Evolutionary conservation across 2,329 filamentous ascomycete genomes (phyloP), one percentile per base, ranked within the genome.

Genomic region (Trichoderma gracile): DNA sequence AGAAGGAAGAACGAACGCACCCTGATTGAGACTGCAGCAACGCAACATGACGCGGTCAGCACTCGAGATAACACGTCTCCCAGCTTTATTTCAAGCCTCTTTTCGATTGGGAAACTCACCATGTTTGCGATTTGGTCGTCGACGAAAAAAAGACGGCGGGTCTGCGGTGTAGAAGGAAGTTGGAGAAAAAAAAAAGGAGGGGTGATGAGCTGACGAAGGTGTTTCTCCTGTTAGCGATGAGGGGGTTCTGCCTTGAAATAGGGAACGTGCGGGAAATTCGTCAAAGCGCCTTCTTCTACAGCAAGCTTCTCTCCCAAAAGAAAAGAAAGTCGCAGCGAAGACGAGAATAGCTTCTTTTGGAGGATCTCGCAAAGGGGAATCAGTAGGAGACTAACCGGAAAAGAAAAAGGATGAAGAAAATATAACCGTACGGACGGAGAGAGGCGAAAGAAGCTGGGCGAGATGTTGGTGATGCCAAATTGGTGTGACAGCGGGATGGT

Each of bases 1-100:
- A 33, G 30, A 10, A 10, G 30, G 10, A 10, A 81, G 71, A 69
- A 65, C 65, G 40, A 67, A 86, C 84, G 77, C 81, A 89, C 86
- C 86, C 86, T 78, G 86, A 88, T 84, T 87, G 84, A 87, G 86
- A 88, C 86, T 89, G 66, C 19, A 66, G 57, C 19, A 54, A 23
- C 17, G 52, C 49, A 38, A 30, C 33, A 38, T n/a, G 1, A 38
- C 49, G 47, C 49, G 40, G 59, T 62, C 49, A 62, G 59, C 33
- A 54, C 40, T 19, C 2, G 10, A 12, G 45, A 57, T 30, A 33
- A 64, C 38, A 60, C 40, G 38, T 43, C 17, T 27, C 1, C 6
- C 21, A 38, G 49, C 47, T 38, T 12, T 50, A n/a, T 52, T 3
- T 15, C 49, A 30, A 10, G 19, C 9, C 5, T 21, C 8, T 47